Evolutionary conservation across 805 yeast genomes (phyloP), one percentile per base, ranked within the genome.

Genomic region (Pichia ethanolica): DNA sequence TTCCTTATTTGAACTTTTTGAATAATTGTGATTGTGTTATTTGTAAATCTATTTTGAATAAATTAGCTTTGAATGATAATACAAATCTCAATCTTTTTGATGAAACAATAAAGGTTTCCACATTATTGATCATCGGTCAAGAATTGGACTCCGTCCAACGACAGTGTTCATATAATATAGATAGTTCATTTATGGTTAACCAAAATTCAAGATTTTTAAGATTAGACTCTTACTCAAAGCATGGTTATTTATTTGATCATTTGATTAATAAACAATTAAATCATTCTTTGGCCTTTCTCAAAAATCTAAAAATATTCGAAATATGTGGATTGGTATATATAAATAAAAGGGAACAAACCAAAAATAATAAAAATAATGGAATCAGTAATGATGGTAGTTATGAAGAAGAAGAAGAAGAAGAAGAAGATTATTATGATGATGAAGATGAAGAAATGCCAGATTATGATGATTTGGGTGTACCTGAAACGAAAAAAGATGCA

Each of bases 201-300:
- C 39, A 48, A 46, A 46, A 56, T 42, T 45, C 44, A 33, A 44
- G 61, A 14, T 60, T 58, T 42, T 51, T 59, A 32, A 54, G 56
- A 33, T 38, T 52, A 9, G 45, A 39, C 36, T 25, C 37, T 3
- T 50, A 52, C 9, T 43, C 51, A 28, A 38, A 39, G 3, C 37
- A 45, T 6, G 68, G 67, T 5, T 63, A 53, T 50, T 44, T 64
- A 33, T 61, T 64, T 46, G 68, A 65, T 46, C 69, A 65, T 51
- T 46, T 65, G 25, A 55, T 62, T 5, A 45, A 48, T 26, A 20
- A 39, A 7, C 68, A 65, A 49, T 45, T 65, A 13, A 58, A 61
- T 39, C 44, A 54, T 25, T 60, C 64, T 1, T 43, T 63, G 8
- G 26, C 44, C 1, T 30, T 44, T 25, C 35, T 64, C 7, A 58